Conservation (phyloP, 2,329 filamentous ascomycete genomes). For the Sporothrix pallida region DNA sequence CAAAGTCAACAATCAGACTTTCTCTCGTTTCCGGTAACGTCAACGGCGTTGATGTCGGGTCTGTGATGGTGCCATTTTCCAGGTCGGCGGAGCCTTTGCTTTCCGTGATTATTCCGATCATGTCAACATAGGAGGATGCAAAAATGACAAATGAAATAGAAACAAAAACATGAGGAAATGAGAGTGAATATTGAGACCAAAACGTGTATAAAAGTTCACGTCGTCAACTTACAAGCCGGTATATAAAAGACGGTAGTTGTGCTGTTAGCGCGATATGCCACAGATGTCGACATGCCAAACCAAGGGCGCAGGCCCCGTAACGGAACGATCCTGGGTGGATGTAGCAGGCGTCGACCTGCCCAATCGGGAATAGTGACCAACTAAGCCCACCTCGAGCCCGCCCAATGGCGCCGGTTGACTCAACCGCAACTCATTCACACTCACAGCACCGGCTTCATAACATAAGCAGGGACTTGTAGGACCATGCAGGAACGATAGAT, state of each 20-base stretch:
- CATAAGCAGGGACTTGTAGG: too few relatives aligned
- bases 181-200: too few relatives aligned
- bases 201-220: too few relatives aligned
- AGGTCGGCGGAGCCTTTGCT: not conserved
- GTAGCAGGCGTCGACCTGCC: too few relatives aligned
- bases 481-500: too few relatives aligned
- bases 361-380: too few relatives aligned
- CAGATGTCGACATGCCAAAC: too few relatives aligned
- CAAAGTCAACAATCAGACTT: constrained; percentile 16
- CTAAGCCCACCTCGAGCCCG: too few relatives aligned
- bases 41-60: not conserved
- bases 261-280: not conserved
- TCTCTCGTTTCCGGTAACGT: not conserved
- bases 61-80: not conserved
- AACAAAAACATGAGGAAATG: not conserved
- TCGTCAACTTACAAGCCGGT: not conserved
- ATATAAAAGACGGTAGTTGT: not conserved
- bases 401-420: not conserved
- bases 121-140: not conserved
- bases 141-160: not conserved
- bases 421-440: not conserved
- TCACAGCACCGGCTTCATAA: too few relatives aligned
- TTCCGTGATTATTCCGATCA: not conserved
- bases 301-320: too few relatives aligned
- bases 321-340: too few relatives aligned